phyloP scores from a whole-genome alignment of 192 early-diverging fungal species.

The Funneliformis geosporum region DNA sequence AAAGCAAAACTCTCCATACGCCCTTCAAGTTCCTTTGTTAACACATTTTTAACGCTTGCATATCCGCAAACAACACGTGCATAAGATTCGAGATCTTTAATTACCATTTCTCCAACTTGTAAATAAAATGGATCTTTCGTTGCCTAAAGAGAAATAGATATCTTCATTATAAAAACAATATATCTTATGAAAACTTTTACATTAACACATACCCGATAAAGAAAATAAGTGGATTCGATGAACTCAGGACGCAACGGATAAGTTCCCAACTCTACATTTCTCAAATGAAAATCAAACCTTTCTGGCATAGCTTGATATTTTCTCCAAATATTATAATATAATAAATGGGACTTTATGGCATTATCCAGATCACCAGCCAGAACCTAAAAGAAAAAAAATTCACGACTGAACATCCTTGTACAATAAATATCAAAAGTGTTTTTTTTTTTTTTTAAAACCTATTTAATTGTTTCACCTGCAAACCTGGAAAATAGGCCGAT shows the following conservation, averaged over 20 bases:
- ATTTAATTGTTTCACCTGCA: conserved; percentile 62
- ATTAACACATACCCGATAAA: conserved; percentile 63
- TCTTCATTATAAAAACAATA: no score
- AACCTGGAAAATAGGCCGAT: conserved; percentile 88
- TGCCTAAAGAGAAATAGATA: conserved; percentile 47
- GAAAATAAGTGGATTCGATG: conserved; percentile 90
- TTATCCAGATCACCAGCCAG: conserved; percentile 82
- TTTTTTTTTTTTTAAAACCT: no score
- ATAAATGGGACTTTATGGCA: conserved; percentile 80
- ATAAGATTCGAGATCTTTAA: conserved; percentile 74
- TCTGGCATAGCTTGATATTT: conserved; percentile 86
- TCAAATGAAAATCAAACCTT: conserved; percentile 74
- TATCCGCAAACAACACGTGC: conserved; percentile 81
- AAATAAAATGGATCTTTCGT: conserved; percentile 91
- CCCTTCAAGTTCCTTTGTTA: conserved; percentile 64
- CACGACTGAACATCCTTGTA: no score
- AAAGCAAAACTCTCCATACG: conserved; percentile 96
- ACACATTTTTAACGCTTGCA: conserved; percentile 69
- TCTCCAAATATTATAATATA: conserved; percentile 87
- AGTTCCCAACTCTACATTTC: conserved; percentile 61
- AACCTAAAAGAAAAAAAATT: conserved; percentile 46
- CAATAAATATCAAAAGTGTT: no score
- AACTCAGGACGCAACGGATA: conserved; percentile 95
- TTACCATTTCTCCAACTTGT: conserved; percentile 83
- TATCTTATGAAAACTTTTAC: not conserved